A percentile compares a stretch with the other conserved stretches of the same genome.
phyloP scores from a whole-genome alignment of 2,329 filamentous ascomycete species.

The Thielaviopsis euricoi region DNA sequence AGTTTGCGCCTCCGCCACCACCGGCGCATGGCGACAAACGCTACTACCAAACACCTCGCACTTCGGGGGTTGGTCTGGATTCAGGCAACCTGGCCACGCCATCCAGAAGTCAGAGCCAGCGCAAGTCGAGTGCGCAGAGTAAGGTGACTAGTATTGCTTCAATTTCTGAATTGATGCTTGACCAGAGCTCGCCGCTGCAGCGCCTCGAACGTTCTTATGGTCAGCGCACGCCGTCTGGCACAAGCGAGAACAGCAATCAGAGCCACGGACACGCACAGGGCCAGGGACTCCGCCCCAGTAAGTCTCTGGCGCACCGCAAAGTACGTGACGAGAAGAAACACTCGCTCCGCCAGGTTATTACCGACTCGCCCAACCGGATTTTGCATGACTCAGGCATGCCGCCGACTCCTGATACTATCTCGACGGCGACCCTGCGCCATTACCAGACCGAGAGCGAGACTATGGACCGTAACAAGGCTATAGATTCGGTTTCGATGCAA shows the following conservation, averaged over 20 bases:
- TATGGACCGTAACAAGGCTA: slow-evolving; percentile 4
- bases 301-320: slow-evolving; percentile 11
- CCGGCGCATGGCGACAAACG: background rate
- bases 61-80: background rate
- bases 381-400: slow-evolving; percentile 30
- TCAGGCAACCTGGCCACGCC: slow-evolving; percentile 1
- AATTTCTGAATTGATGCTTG: slow-evolving; percentile 27
- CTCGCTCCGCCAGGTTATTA: slow-evolving; percentile 30
- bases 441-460: slow-evolving; percentile 35
- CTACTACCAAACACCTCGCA: slow-evolving; percentile 5
- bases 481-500: background rate
- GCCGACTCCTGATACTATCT: slow-evolving; percentile 43
- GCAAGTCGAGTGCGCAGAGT: slow-evolving; percentile 3
- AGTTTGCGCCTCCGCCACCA: background rate
- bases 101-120: background rate
- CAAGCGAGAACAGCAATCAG: slow-evolving; percentile 16
- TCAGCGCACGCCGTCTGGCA: slow-evolving; percentile 12
- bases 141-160: slow-evolving; percentile 17
- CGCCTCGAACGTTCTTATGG: slow-evolving; percentile 24
- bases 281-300: slow-evolving; percentile 18
- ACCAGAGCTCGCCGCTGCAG: slow-evolving; percentile 32
- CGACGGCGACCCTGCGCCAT: slow-evolving; percentile 34
- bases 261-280: slow-evolving; percentile 7
- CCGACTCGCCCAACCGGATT: slow-evolving; percentile 26
- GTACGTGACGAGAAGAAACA: slow-evolving; percentile 29